These are phyloP conservation scores for Aspergillus sp. DNA, from an alignment of 2,329 filamentous ascomycete genomes.

Conservation along the genomic window DNA sequence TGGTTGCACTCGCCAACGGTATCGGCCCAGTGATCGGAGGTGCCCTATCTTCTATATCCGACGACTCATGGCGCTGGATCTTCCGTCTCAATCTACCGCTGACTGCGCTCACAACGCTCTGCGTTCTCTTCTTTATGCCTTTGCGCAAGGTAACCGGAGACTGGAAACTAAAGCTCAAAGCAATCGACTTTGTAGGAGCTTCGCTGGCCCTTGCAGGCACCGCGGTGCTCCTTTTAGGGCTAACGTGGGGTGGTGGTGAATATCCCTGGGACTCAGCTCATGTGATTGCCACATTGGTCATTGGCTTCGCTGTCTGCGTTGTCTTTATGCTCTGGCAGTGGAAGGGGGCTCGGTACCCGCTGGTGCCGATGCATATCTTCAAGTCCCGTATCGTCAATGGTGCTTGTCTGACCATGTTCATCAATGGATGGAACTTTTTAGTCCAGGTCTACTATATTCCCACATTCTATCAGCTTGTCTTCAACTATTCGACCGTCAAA, in stretches of 20 bases:
- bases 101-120: slow-evolving; percentile 52
- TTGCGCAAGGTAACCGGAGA: slow-evolving; percentile 58
- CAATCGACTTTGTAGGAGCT: slow-evolving; percentile 57
- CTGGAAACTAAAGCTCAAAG: slow-evolving; percentile 57
- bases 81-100: slow-evolving; percentile 60
- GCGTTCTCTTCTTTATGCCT: slow-evolving; percentile 61
- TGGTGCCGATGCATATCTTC: slow-evolving; percentile 56
- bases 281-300: slow-evolving; percentile 59
- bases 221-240: slow-evolving; percentile 53
- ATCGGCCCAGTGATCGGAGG: slow-evolving; percentile 61
- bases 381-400: slow-evolving; percentile 58
- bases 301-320: slow-evolving; percentile 47
- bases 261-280: slow-evolving; percentile 61
- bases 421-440: slow-evolving; percentile 64
- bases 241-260: slow-evolving; percentile 65
- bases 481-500: slow-evolving; percentile 47
- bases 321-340: slow-evolving; percentile 41
- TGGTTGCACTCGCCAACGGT: slow-evolving; percentile 59
- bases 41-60: slow-evolving; percentile 51
- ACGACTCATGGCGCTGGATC: slow-evolving; percentile 58
- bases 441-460: slow-evolving; percentile 67
- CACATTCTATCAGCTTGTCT: slow-evolving; percentile 64
- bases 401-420: slow-evolving; percentile 60
- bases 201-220: slow-evolving; percentile 52
- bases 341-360: slow-evolving; percentile 35